Evolutionary conservation across 2,329 filamentous ascomycete genomes (phyloP).

Genomic region (Grosmannia clavigera): DNA sequence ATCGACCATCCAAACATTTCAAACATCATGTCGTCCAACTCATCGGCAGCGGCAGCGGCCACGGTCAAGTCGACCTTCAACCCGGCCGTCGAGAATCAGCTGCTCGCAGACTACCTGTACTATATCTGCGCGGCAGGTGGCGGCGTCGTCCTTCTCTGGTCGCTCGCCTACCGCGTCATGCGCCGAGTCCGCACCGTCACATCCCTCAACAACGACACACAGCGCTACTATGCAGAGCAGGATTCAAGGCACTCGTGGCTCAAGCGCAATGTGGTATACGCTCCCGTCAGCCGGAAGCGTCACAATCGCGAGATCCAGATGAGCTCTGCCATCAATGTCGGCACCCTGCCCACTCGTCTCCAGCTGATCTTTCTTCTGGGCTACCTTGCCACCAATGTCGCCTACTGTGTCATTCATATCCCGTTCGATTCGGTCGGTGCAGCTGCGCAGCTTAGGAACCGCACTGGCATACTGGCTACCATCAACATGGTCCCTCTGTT

Average conservation of each 20-base stretch:
- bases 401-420: slow-evolving; percentile 61
- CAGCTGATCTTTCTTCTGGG: slow-evolving; percentile 56
- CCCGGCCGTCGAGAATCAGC: slow-evolving; percentile 32
- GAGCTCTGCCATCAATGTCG: slow-evolving; percentile 45
- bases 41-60: not conserved
- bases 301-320: slow-evolving; percentile 62
- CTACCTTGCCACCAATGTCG: slow-evolving; percentile 62
- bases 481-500: slow-evolving; percentile 72
- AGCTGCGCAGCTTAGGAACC: slow-evolving; percentile 45
- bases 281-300: slow-evolving; percentile 60
- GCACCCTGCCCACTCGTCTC: slow-evolving; percentile 68
- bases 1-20: not conserved
- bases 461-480: slow-evolving; percentile 55
- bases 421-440: slow-evolving; percentile 38
- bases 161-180: slow-evolving; percentile 44
- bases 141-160: slow-evolving; percentile 53
- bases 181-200: slow-evolving; percentile 62
- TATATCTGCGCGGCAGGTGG: slow-evolving; percentile 53
- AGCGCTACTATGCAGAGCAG: slow-evolving; percentile 63
- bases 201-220: slow-evolving; percentile 65
- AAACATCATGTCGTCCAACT: not conserved
- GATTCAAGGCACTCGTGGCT: slow-evolving; percentile 42
- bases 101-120: slow-evolving; percentile 48
- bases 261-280: slow-evolving; percentile 55
- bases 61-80: slow-evolving; percentile 12